Evolutionary conservation across 1,284 basidiomycete species (phyloP).

Genomic region (Naganishia sp.): DNA sequence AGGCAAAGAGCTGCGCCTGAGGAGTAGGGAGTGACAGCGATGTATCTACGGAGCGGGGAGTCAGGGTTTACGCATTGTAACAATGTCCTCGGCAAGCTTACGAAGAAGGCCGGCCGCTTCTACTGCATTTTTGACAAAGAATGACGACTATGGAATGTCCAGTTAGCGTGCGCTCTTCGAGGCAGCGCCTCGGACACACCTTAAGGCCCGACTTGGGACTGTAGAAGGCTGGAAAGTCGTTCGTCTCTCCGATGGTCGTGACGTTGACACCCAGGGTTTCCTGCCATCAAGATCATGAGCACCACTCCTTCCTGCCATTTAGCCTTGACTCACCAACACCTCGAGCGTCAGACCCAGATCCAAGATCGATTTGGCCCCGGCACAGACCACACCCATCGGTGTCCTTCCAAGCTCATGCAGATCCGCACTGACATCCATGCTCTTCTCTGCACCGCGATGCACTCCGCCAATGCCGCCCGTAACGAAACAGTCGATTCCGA

Average conservation of each 20-base stretch:
- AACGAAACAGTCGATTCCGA: slow-evolving; percentile 73
- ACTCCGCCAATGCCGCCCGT: slow-evolving; percentile 65
- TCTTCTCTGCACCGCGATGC: slow-evolving; percentile 84
- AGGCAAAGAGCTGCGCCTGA: slow-evolving; percentile 69
- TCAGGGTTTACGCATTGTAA: not conserved
- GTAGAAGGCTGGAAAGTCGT: slow-evolving; percentile 95
- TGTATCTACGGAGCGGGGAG: slow-evolving; percentile 39
- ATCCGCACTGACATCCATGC: slow-evolving; percentile 94
- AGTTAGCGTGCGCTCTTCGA: not conserved
- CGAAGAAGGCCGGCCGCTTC: slow-evolving; percentile 71
- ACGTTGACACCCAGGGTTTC: slow-evolving; percentile 97
- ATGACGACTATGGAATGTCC: slow-evolving; percentile 14
- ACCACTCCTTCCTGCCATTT: not conserved
- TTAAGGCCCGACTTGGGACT: slow-evolving; percentile 77
- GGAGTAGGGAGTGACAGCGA: slow-evolving; percentile 48
- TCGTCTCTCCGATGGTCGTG: slow-evolving; percentile 70
- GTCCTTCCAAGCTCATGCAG: slow-evolving; percentile 77
- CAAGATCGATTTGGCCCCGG: slow-evolving; percentile 92
- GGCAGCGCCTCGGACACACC: slow-evolving; percentile 55
- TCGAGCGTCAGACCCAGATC: slow-evolving; percentile 92
- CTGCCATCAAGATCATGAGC: slow-evolving; percentile 53
- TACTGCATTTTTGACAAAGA: slow-evolving; percentile 49
- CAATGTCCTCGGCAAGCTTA: slow-evolving; percentile 49
- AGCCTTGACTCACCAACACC: slow-evolving; percentile 66
- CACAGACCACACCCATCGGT: slow-evolving; percentile 81